Conservation (phyloP, 164 flowering plant genomes). For the Chimonanthus salicifolius region DNA sequence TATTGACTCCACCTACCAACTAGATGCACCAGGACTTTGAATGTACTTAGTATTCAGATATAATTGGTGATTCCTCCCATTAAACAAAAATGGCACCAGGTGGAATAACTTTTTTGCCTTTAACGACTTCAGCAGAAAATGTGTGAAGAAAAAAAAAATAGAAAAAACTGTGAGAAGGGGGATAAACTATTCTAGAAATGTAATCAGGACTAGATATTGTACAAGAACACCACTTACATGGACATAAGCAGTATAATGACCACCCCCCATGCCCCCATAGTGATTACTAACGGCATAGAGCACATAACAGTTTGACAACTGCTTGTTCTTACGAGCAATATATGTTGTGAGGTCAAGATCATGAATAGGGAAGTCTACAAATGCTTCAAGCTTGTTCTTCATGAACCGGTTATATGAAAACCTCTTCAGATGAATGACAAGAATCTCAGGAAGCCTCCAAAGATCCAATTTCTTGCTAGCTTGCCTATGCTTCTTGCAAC, state of each 20-base stretch:
- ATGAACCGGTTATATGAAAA: slow-evolving; percentile 73
- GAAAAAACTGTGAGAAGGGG: too few relatives aligned
- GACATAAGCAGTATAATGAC: slow-evolving; percentile 50
- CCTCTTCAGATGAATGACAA: slow-evolving; percentile 89
- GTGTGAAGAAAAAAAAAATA: too few relatives aligned
- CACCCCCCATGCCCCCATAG: slow-evolving; percentile 94
- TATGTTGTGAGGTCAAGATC: slow-evolving; percentile 72
- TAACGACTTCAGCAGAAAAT: too few relatives aligned
- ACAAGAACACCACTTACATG: neutral
- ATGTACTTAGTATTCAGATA: too few relatives aligned
- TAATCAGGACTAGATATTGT: too few relatives aligned
- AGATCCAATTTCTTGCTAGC: slow-evolving; percentile 94
- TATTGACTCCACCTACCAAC: too few relatives aligned
- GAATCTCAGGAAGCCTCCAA: slow-evolving; percentile 94
- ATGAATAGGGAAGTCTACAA: slow-evolving; percentile 75
- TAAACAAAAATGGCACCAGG: too few relatives aligned
- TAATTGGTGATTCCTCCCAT: too few relatives aligned
- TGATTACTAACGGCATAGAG: slow-evolving; percentile 93
- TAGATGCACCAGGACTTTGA: too few relatives aligned
- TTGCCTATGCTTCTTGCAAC: slow-evolving; percentile 80
- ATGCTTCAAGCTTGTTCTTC: slow-evolving; percentile 86
- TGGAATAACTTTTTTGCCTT: too few relatives aligned
- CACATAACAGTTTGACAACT: slow-evolving; percentile 44
- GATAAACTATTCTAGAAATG: too few relatives aligned
- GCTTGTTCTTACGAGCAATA: slow-evolving; percentile 37